These are phyloP conservation scores for Penicillium tannophilum DNA, from an alignment of 495 filamentous ascomycete genomes.

Conservation along the genomic window DNA sequence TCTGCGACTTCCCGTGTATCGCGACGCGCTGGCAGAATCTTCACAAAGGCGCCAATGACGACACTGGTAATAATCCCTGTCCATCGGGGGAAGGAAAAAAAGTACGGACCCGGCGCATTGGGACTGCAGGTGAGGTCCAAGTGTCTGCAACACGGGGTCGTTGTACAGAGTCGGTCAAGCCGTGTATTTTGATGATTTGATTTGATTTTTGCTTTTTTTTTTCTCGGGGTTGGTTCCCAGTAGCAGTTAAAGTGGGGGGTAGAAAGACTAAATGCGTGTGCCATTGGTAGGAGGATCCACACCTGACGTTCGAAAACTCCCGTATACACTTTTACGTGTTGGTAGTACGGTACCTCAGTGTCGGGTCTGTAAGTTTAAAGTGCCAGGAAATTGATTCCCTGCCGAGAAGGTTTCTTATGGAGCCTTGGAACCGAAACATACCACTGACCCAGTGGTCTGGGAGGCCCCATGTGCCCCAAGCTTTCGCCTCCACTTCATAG, in stretches of 20 bases:
- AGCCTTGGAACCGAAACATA: not conserved
- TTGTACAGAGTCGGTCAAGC: not conserved
- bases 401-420: not conserved
- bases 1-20: constrained; percentile 1
- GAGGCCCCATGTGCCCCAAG: constrained; percentile 6
- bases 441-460: constrained; percentile 3
- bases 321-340: not conserved
- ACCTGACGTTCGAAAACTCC: not conserved
- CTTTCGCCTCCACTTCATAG: constrained; percentile 1
- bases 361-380: not conserved
- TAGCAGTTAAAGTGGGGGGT: not conserved
- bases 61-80: not conserved
- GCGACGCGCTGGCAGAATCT: not conserved
- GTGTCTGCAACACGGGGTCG: not conserved
- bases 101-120: constrained; percentile 1
- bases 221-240: not conserved
- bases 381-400: too few species aligned
- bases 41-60: not conserved
- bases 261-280: not conserved
- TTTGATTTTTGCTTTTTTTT: not conserved
- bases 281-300: not conserved
- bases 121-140: constrained; percentile 2
- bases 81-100: not conserved
- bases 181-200: not conserved
- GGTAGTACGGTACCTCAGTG: not conserved